Base-by-base conservation (phyloP, 2,329 filamentous ascomycete genomes). In the Aspergillus aculeatinus region DNA sequence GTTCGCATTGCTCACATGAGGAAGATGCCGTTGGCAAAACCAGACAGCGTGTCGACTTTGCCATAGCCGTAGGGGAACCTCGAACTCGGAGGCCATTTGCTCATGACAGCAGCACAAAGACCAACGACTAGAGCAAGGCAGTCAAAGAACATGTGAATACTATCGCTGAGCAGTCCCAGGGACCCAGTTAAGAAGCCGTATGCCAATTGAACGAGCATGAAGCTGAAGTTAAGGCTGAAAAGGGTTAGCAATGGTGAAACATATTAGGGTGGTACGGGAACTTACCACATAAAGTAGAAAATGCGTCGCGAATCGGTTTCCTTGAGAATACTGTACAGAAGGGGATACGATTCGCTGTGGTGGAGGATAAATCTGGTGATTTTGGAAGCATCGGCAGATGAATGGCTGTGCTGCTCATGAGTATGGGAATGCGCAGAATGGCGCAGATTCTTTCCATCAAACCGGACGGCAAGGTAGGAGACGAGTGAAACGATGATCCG, bases 81-180 rank as follows among this genome's bases (percentile, higher is more conserved):
- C 60, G 90, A 83, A 72, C 89, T 96, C 0, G 92, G 90, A 1
- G 93, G 92, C 93, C 95, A 97, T 77, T 98, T 98, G 77, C 91
- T 95, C 81, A 96, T 91, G 5, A 99, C 92, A 1, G 94, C 89
- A 29, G 95, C 95, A 68, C 94, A 89, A 10, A 99, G 82, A 11
- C 95, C 95, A 39, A 99, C 92, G 1, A 91, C 86, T 29, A 99
- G 83, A 21, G 94, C 95, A 39, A 97, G 87, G 67, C 95, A 99
- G 77, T 99, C 95, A 69, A 99, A 98, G 71, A 99, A 94, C 95
- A 99, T 99, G 78, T 99, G 95, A 64, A 99, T 95, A 70, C 93
- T 98, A 76, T 99, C 95, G 67, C 92, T 96, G 19, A 99, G 85
- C n/a, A 99, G 83, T 2, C 95, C 95, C 5, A 99, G 81, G 0